Conservation (phyloP, 2,329 filamentous ascomycete genomes). For the Pyrenophora teres region DNA sequence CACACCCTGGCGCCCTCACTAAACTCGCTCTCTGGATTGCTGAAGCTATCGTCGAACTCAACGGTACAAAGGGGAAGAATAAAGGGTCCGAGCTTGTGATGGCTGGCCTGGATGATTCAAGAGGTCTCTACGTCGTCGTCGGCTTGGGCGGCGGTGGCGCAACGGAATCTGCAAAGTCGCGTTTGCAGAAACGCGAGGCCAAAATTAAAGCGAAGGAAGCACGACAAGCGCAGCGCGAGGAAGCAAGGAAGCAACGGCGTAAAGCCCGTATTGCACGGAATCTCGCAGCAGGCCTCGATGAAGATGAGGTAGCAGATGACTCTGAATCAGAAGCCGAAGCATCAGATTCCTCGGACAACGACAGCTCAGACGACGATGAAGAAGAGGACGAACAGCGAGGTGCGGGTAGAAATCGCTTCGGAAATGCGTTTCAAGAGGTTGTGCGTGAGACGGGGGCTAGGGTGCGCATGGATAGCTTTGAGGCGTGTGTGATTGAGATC, state of each 20-base stretch:
- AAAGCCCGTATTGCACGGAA: slow-evolving; percentile 47
- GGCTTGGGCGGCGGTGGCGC: slow-evolving; percentile 87
- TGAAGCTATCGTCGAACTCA: slow-evolving; percentile 88
- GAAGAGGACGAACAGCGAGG: slow-evolving; percentile 67
- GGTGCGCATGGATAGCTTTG: slow-evolving; percentile 93
- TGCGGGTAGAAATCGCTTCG: slow-evolving; percentile 85
- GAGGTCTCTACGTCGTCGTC: slow-evolving; percentile 89
- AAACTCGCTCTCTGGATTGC: slow-evolving; percentile 94
- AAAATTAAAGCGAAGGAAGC: slow-evolving; percentile 61
- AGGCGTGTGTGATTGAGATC: slow-evolving; percentile 97
- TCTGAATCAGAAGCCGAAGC: slow-evolving; percentile 60
- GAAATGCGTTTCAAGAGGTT: slow-evolving; percentile 93
- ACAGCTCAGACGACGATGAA: slow-evolving; percentile 49
- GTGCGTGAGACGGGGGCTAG: slow-evolving; percentile 87
- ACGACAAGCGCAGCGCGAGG: slow-evolving; percentile 58
- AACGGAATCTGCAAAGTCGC: slow-evolving; percentile 61
- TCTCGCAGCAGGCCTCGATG: slow-evolving; percentile 63
- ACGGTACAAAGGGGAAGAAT: slow-evolving; percentile 71
- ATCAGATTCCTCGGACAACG: slow-evolving; percentile 59
- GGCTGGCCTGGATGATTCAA: slow-evolving; percentile 82
- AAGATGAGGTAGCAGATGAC: slow-evolving; percentile 58
- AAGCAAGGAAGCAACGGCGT: slow-evolving; percentile 65
- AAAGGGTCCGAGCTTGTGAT: slow-evolving; percentile 83
- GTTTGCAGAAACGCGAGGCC: slow-evolving; percentile 69
- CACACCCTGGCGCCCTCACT: slow-evolving; percentile 87